phyloP scores from a whole-genome alignment of 208 protist species.

The Leishmania gerbilli region DNA sequence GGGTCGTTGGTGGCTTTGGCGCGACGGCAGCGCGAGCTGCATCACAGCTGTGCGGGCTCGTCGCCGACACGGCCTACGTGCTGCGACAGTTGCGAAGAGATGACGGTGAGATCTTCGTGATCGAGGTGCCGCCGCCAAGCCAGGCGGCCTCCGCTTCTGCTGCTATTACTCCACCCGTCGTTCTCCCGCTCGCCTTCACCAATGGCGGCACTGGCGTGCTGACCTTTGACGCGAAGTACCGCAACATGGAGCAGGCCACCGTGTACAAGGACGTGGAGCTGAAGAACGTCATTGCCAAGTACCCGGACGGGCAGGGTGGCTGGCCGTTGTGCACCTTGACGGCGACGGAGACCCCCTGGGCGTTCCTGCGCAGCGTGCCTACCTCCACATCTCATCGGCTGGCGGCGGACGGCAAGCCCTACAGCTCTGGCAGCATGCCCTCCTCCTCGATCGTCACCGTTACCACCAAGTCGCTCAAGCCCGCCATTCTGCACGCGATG shows the following conservation, averaged over 20 bases:
- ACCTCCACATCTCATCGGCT: constrained; percentile 8
- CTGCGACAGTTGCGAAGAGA: constrained; percentile 53
- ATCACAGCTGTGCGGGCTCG: constrained; percentile 32
- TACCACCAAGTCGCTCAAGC: constrained; percentile 28
- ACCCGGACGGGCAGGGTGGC: constrained; percentile 77
- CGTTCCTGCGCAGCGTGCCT: constrained; percentile 34
- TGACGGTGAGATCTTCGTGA: constrained; percentile 48
- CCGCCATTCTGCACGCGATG: constrained; percentile 32
- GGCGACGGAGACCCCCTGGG: constrained; percentile 24
- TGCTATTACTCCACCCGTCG: constrained; percentile 24
- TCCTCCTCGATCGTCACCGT: constrained; percentile 34
- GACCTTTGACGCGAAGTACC: constrained; percentile 65
- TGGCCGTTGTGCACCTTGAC: constrained; percentile 50
- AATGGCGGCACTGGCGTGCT: constrained; percentile 57
- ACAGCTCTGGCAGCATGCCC: constrained; percentile 2
- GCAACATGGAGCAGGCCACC: constrained; percentile 74
- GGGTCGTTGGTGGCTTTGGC: background rate
- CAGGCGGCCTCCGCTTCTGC: constrained; percentile 3
- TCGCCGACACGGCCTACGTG: constrained; percentile 44
- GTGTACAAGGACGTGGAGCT: constrained; percentile 75
- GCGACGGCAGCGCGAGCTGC: background rate
- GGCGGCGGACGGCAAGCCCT: constrained; percentile 9
- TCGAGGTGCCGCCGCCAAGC: constrained; percentile 39
- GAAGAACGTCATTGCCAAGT: constrained; percentile 78
- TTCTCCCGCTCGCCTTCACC: constrained; percentile 65